Evolutionary conservation across 1,139 yeast genomes (phyloP).

Genomic region (Blastobotrys niveus): DNA sequence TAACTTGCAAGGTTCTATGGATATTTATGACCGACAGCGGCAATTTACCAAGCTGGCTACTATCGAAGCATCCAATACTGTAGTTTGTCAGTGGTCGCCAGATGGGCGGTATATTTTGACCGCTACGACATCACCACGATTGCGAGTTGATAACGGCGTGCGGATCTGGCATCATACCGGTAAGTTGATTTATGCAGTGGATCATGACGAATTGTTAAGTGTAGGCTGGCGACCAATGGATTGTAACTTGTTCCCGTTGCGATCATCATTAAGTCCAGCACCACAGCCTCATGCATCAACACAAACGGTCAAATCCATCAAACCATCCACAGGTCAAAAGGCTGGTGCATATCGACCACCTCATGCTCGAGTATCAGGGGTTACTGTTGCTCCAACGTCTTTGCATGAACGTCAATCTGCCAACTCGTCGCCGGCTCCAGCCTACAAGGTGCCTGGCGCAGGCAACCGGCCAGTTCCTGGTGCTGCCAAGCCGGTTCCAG

Average conservation of each 20-base stretch:
- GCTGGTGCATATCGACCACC: slow-evolving; percentile 95
- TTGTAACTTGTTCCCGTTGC: slow-evolving; percentile 54
- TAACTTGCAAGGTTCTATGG: slow-evolving; percentile 93
- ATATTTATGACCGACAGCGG: slow-evolving; percentile 87
- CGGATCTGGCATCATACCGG: slow-evolving; percentile 94
- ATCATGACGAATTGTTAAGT: slow-evolving; percentile 71
- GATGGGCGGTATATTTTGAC: slow-evolving; percentile 90
- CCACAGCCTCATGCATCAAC: slow-evolving; percentile 63
- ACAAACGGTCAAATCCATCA: slow-evolving; percentile 34
- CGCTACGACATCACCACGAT: slow-evolving; percentile 94
- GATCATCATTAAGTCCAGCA: slow-evolving; percentile 45
- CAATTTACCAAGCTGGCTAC: slow-evolving; percentile 74
- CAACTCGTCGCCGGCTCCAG: background rate
- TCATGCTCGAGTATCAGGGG: slow-evolving; percentile 57
- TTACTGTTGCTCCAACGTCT: slow-evolving; percentile 31
- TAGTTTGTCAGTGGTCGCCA: slow-evolving; percentile 98
- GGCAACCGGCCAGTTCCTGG: slow-evolving; percentile 22
- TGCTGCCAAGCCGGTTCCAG: slow-evolving; percentile 36
- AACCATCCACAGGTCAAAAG: slow-evolving; percentile 36
- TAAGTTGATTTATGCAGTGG: slow-evolving; percentile 67
- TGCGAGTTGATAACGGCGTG: slow-evolving; percentile 93
- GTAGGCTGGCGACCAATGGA: slow-evolving; percentile 85
- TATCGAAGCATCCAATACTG: slow-evolving; percentile 88
- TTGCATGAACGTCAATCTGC: slow-evolving; percentile 18
- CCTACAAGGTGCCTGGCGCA: slow-evolving; percentile 4